Percentiles rank a stretch among this genome's conserved stretches.
These are phyloP conservation scores for Kwoniella dejecticola DNA, from an alignment of 768 basidiomycete genomes.

Conservation along the genomic window DNA sequence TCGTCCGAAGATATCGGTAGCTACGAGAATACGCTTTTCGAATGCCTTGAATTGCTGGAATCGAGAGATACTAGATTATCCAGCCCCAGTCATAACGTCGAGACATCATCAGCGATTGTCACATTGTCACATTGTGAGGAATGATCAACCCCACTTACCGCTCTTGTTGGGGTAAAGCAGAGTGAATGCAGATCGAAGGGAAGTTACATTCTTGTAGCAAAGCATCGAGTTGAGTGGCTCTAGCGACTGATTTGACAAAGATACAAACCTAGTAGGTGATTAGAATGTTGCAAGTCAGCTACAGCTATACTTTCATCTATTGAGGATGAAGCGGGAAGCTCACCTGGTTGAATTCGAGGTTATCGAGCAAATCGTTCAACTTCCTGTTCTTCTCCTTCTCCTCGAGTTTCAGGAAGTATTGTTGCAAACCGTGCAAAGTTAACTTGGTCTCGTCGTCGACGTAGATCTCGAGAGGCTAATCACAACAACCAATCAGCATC, in stretches of 20 bases:
- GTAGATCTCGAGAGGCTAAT: constrained; percentile 95
- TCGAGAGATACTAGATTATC: constrained; percentile 80
- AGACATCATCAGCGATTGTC: background rate
- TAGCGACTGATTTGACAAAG: constrained; percentile 96
- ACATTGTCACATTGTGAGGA: background rate
- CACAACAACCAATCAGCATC: constrained; percentile 16
- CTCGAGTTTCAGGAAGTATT: constrained; percentile 96
- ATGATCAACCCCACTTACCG: constrained; percentile 64
- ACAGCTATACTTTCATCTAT: background rate
- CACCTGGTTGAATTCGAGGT: constrained; percentile 97
- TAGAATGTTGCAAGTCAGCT: constrained; percentile 5
- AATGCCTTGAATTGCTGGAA: constrained; percentile 99
- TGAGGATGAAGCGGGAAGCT: constrained; percentile 19
- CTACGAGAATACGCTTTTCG: constrained; percentile 97
- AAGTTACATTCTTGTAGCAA: constrained; percentile 96
- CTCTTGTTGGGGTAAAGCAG: constrained; percentile 90
- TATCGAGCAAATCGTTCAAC: constrained; percentile 91
- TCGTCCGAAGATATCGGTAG: constrained; percentile 98
- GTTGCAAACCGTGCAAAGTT: constrained; percentile 95
- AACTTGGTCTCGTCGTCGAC: constrained; percentile 99
- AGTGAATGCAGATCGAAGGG: constrained; percentile 96
- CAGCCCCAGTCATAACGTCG: no score
- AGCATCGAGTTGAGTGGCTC: constrained; percentile 95
- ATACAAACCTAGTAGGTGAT: constrained; percentile 98
- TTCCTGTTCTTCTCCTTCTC: constrained; percentile 96